Conservation (phyloP, 2,329 filamentous ascomycete genomes). For the Fusarium protoensiforme region DNA sequence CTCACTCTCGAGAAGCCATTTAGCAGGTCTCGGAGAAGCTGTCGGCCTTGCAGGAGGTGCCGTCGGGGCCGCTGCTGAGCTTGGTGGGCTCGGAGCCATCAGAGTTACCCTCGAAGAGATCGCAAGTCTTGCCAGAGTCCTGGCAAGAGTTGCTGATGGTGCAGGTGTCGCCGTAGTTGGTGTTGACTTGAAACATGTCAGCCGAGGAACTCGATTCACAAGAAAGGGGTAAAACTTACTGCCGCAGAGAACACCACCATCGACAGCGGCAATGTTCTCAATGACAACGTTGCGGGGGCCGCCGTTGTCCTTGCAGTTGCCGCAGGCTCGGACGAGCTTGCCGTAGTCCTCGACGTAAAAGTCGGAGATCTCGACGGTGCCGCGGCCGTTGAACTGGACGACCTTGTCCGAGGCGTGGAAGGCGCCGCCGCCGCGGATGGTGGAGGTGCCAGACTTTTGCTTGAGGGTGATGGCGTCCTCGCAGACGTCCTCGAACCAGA, state of each 20-base stretch:
- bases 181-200: conserved; percentile 26
- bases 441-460: conserved; percentile 52
- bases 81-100: conserved; percentile 33
- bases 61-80: conserved; percentile 31
- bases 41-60: conserved; percentile 28
- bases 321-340: conserved; percentile 62
- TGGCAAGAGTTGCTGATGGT: conserved; percentile 37
- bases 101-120: conserved; percentile 32
- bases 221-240: conserved; percentile 11
- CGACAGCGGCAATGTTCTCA: conserved; percentile 30
- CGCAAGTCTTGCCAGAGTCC: conserved; percentile 34
- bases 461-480: conserved; percentile 52
- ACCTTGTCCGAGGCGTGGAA: conserved; percentile 55
- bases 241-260: conserved; percentile 37
- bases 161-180: conserved; percentile 39
- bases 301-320: conserved; percentile 42
- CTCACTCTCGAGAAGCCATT: not conserved
- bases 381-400: conserved; percentile 56
- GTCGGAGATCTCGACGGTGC: conserved; percentile 48
- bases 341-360: conserved; percentile 52
- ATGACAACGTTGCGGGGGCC: conserved; percentile 33
- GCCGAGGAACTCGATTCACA: not conserved
- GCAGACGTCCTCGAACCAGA: conserved; percentile 54
- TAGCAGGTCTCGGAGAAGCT: conserved; percentile 30
- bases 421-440: conserved; percentile 56